These are phyloP conservation scores for Chenopodium berlandieri DNA, from an alignment of 148 eudicot genomes.

Conservation along the genomic window DNA sequence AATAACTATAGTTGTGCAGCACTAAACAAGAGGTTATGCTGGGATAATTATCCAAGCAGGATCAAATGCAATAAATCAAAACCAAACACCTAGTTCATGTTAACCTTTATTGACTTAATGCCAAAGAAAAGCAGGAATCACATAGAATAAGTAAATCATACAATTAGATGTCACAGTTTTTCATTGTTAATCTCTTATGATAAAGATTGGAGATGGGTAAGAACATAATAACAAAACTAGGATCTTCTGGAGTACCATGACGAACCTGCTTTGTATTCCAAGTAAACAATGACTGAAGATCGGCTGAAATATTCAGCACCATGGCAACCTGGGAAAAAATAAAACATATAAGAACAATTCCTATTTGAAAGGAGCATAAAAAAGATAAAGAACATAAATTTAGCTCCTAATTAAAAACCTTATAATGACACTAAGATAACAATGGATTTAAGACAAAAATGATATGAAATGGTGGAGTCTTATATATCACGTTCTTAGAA, in stretches of 20 bases:
- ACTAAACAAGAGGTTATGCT: background rate
- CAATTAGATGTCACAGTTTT: background rate
- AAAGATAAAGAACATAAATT: too few species aligned
- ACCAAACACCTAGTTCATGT: background rate
- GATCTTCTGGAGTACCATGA: background rate
- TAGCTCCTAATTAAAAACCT: too few species aligned
- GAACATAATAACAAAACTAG: background rate
- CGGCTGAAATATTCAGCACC: slow-evolving; percentile 70
- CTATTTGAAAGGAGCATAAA: too few species aligned
- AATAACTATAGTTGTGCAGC: background rate
- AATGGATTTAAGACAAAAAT: background rate
- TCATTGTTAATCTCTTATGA: background rate
- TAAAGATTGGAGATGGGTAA: background rate
- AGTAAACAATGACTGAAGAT: slow-evolving; percentile 76
- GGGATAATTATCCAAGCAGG: background rate
- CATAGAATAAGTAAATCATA: background rate
- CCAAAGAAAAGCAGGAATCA: background rate
- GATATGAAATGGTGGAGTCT: background rate
- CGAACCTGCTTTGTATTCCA: slow-evolving; percentile 96
- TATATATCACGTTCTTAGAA: background rate
- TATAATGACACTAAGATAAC: background rate
- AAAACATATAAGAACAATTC: background rate
- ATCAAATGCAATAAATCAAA: background rate
- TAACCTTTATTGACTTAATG: background rate
- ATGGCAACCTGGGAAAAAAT: slow-evolving; percentile 47